Base-by-base conservation (phyloP, 108 stramenopile species). In the Nitzschia sp. region DNA sequence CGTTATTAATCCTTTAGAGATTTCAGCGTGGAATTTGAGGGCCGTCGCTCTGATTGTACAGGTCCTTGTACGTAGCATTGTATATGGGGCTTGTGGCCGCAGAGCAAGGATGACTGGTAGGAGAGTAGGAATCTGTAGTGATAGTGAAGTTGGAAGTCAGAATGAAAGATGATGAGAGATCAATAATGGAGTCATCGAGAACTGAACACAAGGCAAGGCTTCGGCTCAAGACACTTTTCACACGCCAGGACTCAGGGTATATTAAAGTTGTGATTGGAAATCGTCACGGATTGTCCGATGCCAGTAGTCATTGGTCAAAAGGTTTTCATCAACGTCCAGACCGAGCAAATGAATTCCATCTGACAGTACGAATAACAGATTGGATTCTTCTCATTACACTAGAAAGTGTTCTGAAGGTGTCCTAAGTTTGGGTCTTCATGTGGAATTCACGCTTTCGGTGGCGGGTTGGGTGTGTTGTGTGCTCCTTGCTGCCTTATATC, bases 281-380 rank as follows among this genome's bases (percentile, higher is more conserved):
- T 61, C 69, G 45, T 67, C 59, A 66, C 29, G 35, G 45, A 50
- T 16, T 25, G 45, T 67, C 77, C 53, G 77, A 66, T 78, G 77
- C 77, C 77, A 78, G 77, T 78, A 78, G 77, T 78, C 77, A 76
- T 36, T 58, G 46, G 41, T 44, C 46, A 68, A 54, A 66, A 60
- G 32, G 45, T 58, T 62, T 27, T 67, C 72, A 58, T 78, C 77
- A 68, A 48, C 77, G 58, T 63, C 59, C 36, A 23, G 32, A 29
- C 29, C 46, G 53, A 17, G 34, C n/a, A 2, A 31, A 0, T 29
- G 57, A 23, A 33, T 54, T 54, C 77, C 77, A 78, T 78, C 77
- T 38, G 71, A 78, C 77, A 78, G 77, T 78, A 78, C 77, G 77
- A 78, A 78, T 78, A 78, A 78, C 77, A 68, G 64, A 38, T 63